Conservation (phyloP, 2,329 filamentous ascomycete genomes). For the Aspergillus tanneri region DNA sequence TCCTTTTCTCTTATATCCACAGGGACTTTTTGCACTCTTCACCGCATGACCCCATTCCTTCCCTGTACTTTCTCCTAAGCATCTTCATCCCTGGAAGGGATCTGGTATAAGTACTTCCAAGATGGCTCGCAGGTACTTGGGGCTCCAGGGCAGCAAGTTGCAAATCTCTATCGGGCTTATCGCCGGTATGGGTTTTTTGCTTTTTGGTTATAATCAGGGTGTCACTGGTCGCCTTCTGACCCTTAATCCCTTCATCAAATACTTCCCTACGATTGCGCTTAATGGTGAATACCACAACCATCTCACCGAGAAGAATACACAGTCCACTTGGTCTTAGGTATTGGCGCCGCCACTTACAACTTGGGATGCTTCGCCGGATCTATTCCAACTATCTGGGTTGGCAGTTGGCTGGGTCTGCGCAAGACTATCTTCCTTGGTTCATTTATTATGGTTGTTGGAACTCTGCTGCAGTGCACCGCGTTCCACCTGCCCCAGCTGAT, state of each 20-base stretch:
- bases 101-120: too few relatives aligned
- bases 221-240: conserved; percentile 48
- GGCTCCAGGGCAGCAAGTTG: conserved; percentile 42
- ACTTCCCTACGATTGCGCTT: conserved; percentile 44
- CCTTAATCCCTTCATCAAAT: conserved; percentile 41
- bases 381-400: conserved; percentile 51
- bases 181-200: conserved; percentile 45
- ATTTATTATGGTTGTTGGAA: conserved; percentile 52
- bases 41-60: too few relatives aligned
- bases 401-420: conserved; percentile 53
- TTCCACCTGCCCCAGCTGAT: conserved; percentile 52
- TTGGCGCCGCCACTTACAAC: conserved; percentile 47
- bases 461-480: conserved; percentile 49
- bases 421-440: conserved; percentile 52
- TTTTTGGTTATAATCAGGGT: conserved; percentile 42
- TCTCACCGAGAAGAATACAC: conserved; percentile 23
- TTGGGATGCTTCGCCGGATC: conserved; percentile 54
- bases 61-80: too few relatives aligned
- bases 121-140: conserved; percentile 36
- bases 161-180: conserved; percentile 46
- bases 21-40: too few relatives aligned
- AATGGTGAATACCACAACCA: conserved; percentile 16
- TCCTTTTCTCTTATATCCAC: too few relatives aligned
- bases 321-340: conserved; percentile 38
- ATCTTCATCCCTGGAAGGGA: too few relatives aligned